Evolutionary conservation across 495 filamentous ascomycete genomes (phyloP), one percentile per base, ranked within the genome.

Genomic region (Lasiosphaeris hirsuta): DNA sequence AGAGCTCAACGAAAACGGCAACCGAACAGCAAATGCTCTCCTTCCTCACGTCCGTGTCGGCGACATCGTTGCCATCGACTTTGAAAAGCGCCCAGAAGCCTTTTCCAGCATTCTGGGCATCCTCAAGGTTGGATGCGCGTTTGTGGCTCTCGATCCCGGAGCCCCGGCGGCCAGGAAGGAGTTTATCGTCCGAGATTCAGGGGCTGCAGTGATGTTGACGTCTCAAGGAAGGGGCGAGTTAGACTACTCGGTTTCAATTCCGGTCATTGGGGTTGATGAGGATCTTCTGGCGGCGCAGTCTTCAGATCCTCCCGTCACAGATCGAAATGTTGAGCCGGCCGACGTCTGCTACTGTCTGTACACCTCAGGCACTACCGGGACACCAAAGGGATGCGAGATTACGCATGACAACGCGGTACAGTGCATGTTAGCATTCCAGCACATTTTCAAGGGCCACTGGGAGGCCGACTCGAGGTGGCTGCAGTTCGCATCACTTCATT

Each of bases 401-500:
- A 89, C 84, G 2, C 90, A 92, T 60, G 78, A 87, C 55, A 91
- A 87, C 64, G 77, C 81, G 0, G 84, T 90, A 9, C 89, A 92
- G 61, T 87, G 86, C 19, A 88, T 92, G 80, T 75, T 86, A 4
- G 82, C 88, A 3, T 91, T 92, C 68, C 78, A 83, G 58, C 63
- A 79, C n/a, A 75, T 92, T 4, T 91, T 92, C 62, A 52, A 65
- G 7, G 81, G 76, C 1, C 85, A 84, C 57, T 92, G 90, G 90
- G 77, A 84, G 57, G 58, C 69, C 3, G 65, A 81, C 11, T 93
- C 90, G 1, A 79, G 84, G 45, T 94, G 88, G 84, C 75, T 96
- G 11, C 90, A 96, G 67, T 96, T 96, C 63, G 90, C 90, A 7
- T 90, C 89, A 0, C 88, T 92, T 52, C 90, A 93, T 66, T 96